Base-by-base conservation (phyloP, 2,329 filamentous ascomycete species). In the Arachnopeziza araneosa region DNA sequence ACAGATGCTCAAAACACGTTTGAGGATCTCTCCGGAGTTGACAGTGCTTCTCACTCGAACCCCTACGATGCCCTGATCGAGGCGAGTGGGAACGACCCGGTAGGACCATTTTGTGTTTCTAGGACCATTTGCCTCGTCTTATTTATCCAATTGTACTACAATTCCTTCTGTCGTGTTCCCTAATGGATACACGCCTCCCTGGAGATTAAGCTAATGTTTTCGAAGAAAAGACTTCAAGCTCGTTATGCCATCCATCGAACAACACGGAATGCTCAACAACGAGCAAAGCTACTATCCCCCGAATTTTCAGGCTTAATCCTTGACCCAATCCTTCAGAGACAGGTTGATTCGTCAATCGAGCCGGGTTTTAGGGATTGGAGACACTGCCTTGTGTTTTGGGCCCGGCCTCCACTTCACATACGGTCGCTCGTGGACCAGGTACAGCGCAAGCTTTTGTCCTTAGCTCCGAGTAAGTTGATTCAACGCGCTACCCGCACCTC, bases 311-410 rank as follows among this genome's bases (percentile, higher is more conserved):
- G 88, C 60, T 83, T 96, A 68, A 83, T 84, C 54, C 81, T 93
- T 56, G 93, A 98, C 70, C 84, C 87, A 1, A 86, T 91, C 58
- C 80, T 97, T 0, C 77, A 86, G 55, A 86, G 87, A 58, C 76
- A 96, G 32, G 82, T 88, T 66, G 80, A 87, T 51, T 82, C 82
- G 1, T 74, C 80, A 0, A 75, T 87, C 44, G 81, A 90, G 64
- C 87, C 86, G 0, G 84, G 83, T 0, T 96, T 89, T 71, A 73
- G 79, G 56, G 93, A 98, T 71, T 83, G 84, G 50, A 80, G 93
- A 50, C 82, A 96, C 69, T 96, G 93, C 71, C 79, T 97, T 12
- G 90, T 92, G 0, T 87, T 97, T 70, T 97, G 92, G 91, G 91
- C 90, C 2, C 81, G 93, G 7, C 93, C 93, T 19, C 89, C 93